Evolutionary conservation across 176 grass and related monocot genomes (phyloP).

Genomic region (Bonia amplexicaulis): DNA sequence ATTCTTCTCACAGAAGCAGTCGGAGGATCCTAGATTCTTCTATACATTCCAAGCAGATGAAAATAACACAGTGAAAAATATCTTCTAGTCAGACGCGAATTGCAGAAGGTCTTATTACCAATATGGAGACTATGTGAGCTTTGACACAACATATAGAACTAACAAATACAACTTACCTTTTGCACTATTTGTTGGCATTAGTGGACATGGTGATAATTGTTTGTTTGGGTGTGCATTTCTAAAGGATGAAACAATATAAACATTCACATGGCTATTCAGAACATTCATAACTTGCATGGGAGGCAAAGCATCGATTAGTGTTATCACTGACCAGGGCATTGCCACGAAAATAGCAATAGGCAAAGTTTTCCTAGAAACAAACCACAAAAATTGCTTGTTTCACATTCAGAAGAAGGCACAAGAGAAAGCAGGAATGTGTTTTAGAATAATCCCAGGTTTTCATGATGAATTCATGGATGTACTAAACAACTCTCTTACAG

Average conservation of each 20-base stretch:
- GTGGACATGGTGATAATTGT: neutral
- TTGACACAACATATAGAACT: neutral
- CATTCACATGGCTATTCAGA: neutral
- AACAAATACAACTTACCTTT: neutral
- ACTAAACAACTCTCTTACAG: neutral
- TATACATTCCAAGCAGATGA: neutral
- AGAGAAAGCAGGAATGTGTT: neutral
- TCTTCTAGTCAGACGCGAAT: neutral
- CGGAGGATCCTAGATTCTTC: neutral
- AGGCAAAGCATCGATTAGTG: neutral
- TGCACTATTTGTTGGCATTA: neutral
- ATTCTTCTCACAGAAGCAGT: no score
- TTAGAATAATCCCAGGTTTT: no score
- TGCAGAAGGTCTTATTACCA: neutral
- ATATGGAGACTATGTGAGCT: neutral
- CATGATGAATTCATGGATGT: no score
- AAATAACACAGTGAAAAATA: no score
- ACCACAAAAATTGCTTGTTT: neutral
- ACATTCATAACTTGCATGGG: neutral
- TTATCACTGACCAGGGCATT: neutral
- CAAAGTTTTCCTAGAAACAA: neutral
- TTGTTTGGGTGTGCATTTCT: neutral
- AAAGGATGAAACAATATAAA: neutral
- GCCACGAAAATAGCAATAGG: neutral
- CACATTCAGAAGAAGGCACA: neutral